phyloP scores from a whole-genome alignment of 495 filamentous ascomycete species.

The Tuber umbilicatum region DNA sequence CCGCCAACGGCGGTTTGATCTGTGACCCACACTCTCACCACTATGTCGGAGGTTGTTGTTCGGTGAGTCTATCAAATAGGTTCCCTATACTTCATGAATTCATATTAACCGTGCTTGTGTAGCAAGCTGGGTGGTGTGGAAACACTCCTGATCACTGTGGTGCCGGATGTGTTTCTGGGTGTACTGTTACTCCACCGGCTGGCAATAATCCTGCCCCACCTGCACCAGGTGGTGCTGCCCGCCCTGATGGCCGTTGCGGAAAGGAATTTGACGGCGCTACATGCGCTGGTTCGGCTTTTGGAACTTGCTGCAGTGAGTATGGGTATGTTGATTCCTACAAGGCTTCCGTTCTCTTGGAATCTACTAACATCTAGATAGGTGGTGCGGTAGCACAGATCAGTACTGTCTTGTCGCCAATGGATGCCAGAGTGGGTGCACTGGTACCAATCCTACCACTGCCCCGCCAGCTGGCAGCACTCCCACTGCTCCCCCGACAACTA shows the following conservation, averaged over 20 bases:
- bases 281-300: constrained; percentile 41
- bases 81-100: background rate
- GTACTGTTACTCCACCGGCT: constrained; percentile 9
- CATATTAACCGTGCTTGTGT: constrained; percentile 19
- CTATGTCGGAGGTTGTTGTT: constrained; percentile 27
- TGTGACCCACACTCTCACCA: constrained; percentile 21
- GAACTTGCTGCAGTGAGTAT: constrained; percentile 42
- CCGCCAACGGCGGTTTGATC: constrained; percentile 27
- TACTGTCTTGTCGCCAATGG: constrained; percentile 24
- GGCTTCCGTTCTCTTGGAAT: background rate
- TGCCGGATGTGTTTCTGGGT: constrained; percentile 43
- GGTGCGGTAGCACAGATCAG: constrained; percentile 14
- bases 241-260: constrained; percentile 40
- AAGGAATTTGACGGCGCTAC: constrained; percentile 40
- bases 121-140: constrained; percentile 44
- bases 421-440: constrained; percentile 28
- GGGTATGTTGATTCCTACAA: constrained; percentile 20
- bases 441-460: constrained; percentile 10
- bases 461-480: constrained; percentile 15
- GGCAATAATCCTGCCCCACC: constrained; percentile 12
- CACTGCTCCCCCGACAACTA: constrained; percentile 15
- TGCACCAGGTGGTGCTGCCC: background rate
- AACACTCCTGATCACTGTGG: constrained; percentile 43
- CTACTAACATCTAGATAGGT: constrained; percentile 9
- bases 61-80: constrained; percentile 10